Evolutionary conservation across 1,284 basidiomycete species (phyloP), one percentile per base, ranked within the genome.

Genomic region (Tylopilus sp.): DNA sequence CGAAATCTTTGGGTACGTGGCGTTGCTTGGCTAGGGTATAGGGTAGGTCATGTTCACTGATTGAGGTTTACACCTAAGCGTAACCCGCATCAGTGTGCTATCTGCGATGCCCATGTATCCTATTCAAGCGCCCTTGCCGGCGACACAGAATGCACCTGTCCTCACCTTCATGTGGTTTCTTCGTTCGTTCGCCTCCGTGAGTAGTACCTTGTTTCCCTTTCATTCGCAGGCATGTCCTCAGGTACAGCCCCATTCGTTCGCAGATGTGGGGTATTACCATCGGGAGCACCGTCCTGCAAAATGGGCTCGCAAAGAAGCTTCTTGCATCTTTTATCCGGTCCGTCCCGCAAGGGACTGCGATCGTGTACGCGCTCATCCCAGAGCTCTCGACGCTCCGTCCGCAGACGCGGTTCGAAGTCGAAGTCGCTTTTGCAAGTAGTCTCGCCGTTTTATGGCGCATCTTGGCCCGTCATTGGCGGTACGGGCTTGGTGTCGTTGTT

Each of bases 91-190:
- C 3, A 50, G 53, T 3, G 21, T 44, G 12, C 14, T 54, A 18
- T 15, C 6, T 11, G 34, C 43, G 3, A 48, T 40, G 6, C 26
- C 40, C 4, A 46, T 46, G 51, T 64, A 57, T 44, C 61, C 65
- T 3, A 59, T 71, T 24, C 65, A 70, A n/a, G 68, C 73, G 5
- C 70, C 71, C 0, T 54, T 73, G 1, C 62, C 65, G 2, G 56
- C 65, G 5, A 51, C 54, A 1, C 46, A 62, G 28, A 71, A 67
- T 45, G 69, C 69, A 5, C 56, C 57, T 33, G 67, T 67, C 1
- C 57, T 71, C n/a, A 62, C 67, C 2, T 61, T 70, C 47, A 61
- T 65, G 50, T 60, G 60, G 45, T 71, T 69, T 44, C 50, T 64
- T 15, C 66, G 70, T 20, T 58, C 53, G 14, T 68, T 69, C 38